These are phyloP conservation scores for Rubia balearica DNA, from an alignment of 305 asterid genomes.

Conservation along the genomic window DNA sequence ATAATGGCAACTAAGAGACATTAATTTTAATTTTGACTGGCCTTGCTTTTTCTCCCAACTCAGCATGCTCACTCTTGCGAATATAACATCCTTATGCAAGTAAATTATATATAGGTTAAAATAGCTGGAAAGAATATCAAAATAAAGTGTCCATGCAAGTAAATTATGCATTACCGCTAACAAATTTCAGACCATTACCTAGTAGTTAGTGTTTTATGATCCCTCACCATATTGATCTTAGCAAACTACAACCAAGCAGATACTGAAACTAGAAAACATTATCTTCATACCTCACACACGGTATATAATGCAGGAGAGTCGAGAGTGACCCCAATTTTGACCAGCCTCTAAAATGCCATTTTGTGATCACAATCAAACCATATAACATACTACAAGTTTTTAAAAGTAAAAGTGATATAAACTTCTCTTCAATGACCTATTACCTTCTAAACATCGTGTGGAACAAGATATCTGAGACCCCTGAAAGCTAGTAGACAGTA, in stretches of 20 bases:
- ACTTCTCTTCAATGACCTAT: slow-evolving; percentile 4
- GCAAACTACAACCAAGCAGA: background rate
- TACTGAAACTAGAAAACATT: background rate
- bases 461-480: slow-evolving; percentile 74
- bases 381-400: no score
- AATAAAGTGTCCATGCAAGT: background rate
- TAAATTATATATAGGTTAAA: background rate
- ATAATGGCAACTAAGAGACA: no score
- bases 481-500: slow-evolving; percentile 25
- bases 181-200: no score
- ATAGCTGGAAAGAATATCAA: background rate
- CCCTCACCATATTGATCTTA: background rate
- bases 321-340: slow-evolving; percentile 55
- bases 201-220: background rate
- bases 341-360: slow-evolving; percentile 47
- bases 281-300: slow-evolving; percentile 61
- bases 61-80: no score
- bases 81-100: no score
- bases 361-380: background rate
- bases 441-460: slow-evolving; percentile 70
- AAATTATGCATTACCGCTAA: no score
- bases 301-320: slow-evolving; percentile 83
- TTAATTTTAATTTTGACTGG: no score
- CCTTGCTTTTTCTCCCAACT: no score
- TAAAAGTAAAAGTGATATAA: no score